Percentiles rank a stretch among this genome's conserved stretches.
Conservation (phyloP, 176 grass and related monocot species). For the Ampelocalamus luodianensis region DNA sequence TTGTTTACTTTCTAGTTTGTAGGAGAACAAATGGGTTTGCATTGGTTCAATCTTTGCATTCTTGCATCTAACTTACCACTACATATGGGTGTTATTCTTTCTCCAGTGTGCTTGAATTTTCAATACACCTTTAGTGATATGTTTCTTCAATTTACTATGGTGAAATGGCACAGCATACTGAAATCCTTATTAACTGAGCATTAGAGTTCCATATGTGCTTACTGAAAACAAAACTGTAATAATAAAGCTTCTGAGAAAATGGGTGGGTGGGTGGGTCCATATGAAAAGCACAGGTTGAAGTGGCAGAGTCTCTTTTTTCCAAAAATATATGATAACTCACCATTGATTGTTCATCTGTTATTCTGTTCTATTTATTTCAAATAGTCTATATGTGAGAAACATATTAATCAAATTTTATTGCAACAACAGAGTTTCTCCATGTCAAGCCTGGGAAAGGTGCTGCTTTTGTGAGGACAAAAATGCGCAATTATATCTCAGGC, state of each 20-base stretch:
- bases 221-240: not conserved
- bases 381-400: not conserved
- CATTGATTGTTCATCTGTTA: not conserved
- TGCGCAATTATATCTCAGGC: conserved; percentile 84
- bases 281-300: conserved; percentile 9
- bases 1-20: conserved; percentile 1
- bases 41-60: not conserved
- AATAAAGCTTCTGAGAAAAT: not conserved
- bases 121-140: not conserved
- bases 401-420: not conserved
- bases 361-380: not conserved
- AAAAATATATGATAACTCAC: not conserved
- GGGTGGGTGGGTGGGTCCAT: not conserved
- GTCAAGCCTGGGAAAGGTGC: conserved; percentile 99
- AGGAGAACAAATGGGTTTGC: not conserved
- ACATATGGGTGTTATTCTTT: conserved; percentile 1
- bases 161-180: not conserved
- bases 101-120: not conserved
- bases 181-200: not conserved
- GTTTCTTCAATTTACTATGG: not conserved
- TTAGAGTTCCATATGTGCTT: not conserved
- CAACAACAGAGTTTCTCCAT: conserved; percentile 85
- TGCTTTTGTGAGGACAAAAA: conserved; percentile 93
- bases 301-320: not conserved
- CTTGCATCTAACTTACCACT: not conserved